Base-by-base conservation (phyloP, 164 flowering plant genomes). In the Umbellularia californica region DNA sequence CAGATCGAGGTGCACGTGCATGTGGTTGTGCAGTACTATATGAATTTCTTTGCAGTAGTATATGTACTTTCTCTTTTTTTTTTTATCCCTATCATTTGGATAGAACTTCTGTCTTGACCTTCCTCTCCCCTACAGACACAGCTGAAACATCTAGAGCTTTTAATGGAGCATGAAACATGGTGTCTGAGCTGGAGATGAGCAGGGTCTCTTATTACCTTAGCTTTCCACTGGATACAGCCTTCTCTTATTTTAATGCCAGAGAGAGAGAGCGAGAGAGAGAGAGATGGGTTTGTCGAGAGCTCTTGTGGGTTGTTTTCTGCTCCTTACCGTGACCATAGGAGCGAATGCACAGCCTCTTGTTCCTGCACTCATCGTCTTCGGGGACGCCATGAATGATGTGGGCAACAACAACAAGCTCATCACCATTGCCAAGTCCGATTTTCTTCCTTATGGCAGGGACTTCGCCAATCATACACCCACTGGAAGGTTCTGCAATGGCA, bases 401-500 rank as follows among this genome's bases (percentile, higher is more conserved):
- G 97, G 97, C 28, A 95, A 95, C 84, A 95, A 95, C 81, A 95
- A 95, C 75, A n/a, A 86, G 17, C 87, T 86, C 19, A 23, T 12
- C 27, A 91, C 98, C 2, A 68, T 90, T 1, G 82, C 91, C 71
- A 95, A 88, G 80, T 89, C 97, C 3, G 85, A 91, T 81, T 93
- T 90, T 73, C 93, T 83, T 71, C 99, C 99, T 74, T 88, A 95
- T 74, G 99, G 99, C 47, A 83, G 97, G 78, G 97, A 91, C 80
- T 95, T 90, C 69, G 84, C 83, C 60, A 75, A 80, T 5, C 93
- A 87, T 71, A 74, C 52, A 24, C 88, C 97, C 20, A 95, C 97
- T 0, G 97, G 99, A 60, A 89, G 98, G 82, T 95, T 95, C 81
- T 90, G 90, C 79, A 95, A 95, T 82, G 97, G 97, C 67, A 95